Percentiles rank a stretch among this genome's conserved stretches.
phyloP scores from a whole-genome alignment of 805 yeast species.

The Candida awuae region DNA sequence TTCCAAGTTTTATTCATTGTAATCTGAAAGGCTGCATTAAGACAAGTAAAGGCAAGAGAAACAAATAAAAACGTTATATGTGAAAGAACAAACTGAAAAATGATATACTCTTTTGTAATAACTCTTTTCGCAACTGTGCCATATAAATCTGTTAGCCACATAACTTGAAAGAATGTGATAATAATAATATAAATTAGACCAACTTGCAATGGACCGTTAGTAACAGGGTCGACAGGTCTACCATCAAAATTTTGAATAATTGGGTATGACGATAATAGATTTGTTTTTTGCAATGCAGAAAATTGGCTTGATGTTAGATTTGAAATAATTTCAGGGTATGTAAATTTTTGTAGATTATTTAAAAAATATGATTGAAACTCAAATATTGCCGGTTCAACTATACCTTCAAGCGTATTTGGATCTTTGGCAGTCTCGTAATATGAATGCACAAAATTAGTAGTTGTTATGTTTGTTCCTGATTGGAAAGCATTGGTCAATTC shows the following conservation, averaged over 20 bases:
- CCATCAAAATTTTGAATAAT: conserved; percentile 11
- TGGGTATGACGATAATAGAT: conserved; percentile 20
- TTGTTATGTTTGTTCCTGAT: conserved; percentile 25
- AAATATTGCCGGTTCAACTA: conserved; percentile 37
- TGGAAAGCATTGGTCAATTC: conserved; percentile 33
- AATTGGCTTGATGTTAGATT: conserved; percentile 21
- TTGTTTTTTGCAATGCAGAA: conserved; percentile 15
- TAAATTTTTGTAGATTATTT: conserved; percentile 10
- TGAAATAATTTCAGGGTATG: conserved; percentile 26
- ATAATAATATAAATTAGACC: conserved; percentile 69
- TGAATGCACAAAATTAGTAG: conserved; percentile 19
- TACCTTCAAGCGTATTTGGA: conserved; percentile 37
- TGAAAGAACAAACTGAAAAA: conserved; percentile 45
- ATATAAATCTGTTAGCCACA: conserved; percentile 51
- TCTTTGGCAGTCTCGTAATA: conserved; percentile 62
- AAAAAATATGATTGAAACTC: conserved; percentile 29
- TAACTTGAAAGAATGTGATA: conserved; percentile 63
- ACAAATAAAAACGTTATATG: conserved; percentile 48
- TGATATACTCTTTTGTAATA: conserved; percentile 36
- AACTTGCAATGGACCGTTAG: conserved; percentile 62
- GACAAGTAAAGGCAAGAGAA: conserved; percentile 49
- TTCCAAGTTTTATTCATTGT: conserved; percentile 47
- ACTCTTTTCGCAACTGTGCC: conserved; percentile 37
- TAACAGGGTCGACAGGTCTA: conserved; percentile 33
- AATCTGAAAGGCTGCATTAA: conserved; percentile 63